A percentile compares a stretch with the other conserved stretches of the same genome.
Conservation (phyloP, 352 stramenopile genomes). For the Phytophthora hibernalis region DNA sequence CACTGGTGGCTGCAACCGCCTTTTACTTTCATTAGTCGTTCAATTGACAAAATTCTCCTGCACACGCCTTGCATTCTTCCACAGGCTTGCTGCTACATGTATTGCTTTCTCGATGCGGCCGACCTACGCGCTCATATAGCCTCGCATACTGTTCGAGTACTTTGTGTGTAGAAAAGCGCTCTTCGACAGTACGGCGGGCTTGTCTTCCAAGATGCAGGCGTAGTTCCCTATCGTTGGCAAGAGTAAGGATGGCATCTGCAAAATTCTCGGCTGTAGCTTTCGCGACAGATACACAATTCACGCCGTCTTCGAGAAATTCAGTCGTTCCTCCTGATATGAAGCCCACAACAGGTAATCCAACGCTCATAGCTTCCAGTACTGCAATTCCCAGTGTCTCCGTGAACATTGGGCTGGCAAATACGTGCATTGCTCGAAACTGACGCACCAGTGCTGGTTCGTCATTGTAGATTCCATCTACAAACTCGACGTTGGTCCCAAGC, state of each 20-base stretch:
- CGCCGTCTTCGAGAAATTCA: conserved; percentile 54
- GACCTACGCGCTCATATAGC: conserved; percentile 49
- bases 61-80: neutral
- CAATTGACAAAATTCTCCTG: neutral
- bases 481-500: conserved; percentile 37
- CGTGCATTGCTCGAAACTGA: conserved; percentile 49
- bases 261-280: conserved; percentile 43
- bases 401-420: conserved; percentile 52
- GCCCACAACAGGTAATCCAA: conserved; percentile 54
- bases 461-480: conserved; percentile 59
- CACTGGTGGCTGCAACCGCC: too few species aligned
- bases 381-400: conserved; percentile 62
- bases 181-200: conserved; percentile 45
- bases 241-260: conserved; percentile 33
- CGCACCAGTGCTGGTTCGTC: conserved; percentile 38
- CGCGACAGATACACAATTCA: conserved; percentile 51
- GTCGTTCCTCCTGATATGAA: conserved; percentile 52
- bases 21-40: neutral
- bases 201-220: conserved; percentile 38
- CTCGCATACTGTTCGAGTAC: conserved; percentile 41
- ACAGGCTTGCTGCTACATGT: neutral
- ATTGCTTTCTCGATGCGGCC: neutral
- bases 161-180: conserved; percentile 39
- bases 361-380: conserved; percentile 66
- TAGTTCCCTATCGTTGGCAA: conserved; percentile 30